Base-by-base conservation (phyloP, 768 basidiomycete genomes). In the Suillus lakei region DNA sequence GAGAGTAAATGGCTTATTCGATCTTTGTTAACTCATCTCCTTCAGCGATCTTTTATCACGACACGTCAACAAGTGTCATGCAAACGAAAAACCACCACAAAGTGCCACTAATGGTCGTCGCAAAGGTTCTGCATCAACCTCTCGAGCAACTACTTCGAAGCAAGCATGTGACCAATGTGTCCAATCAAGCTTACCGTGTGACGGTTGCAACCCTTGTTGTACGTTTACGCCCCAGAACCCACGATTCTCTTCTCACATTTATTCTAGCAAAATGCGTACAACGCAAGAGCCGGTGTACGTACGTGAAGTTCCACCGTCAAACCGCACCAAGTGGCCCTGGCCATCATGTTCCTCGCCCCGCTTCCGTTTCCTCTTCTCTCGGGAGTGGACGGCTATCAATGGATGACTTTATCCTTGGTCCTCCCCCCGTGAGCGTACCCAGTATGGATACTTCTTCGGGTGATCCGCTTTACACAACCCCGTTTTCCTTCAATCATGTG, bases 81-180 rank as follows among this genome's bases (percentile, higher is more conserved):
- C 92, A 4, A 85, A 85, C 69, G 91, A 93, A 80, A 92, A 91
- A 70, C 80, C 83, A 0, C 48, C 61, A 9, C 63, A 69, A 5
- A 81, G 78, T 13, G 67, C 73, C 15, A 70, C 78, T 5, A 77
- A 82, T 3, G 73, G 83, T 8, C 79, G 91, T n/a, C 80, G 91
- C 65, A 91, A 91, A 70, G 90, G 90, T 26, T 82, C 86, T 0
- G 83, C 87, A 0, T 85, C 88, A 1, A 85, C 89, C 1, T 87
- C 91, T 4, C 82, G 91, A 26, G 91, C 91, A 2, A 88, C 90
- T 4, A 91, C 91, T 10, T 89, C 89, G 18, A 93, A 92, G 73
- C 91, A 93, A 73, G 89, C 91, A 1, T 95, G 93, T 73, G 93
- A 95, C 76, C 91, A 93, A 69, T 95, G 93, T 69, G 91, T 92